Evolutionary conservation across 2,329 filamentous ascomycete species (phyloP), one percentile per base, ranked within the genome.

Genomic region (Pseudocercospora fijiensis): DNA sequence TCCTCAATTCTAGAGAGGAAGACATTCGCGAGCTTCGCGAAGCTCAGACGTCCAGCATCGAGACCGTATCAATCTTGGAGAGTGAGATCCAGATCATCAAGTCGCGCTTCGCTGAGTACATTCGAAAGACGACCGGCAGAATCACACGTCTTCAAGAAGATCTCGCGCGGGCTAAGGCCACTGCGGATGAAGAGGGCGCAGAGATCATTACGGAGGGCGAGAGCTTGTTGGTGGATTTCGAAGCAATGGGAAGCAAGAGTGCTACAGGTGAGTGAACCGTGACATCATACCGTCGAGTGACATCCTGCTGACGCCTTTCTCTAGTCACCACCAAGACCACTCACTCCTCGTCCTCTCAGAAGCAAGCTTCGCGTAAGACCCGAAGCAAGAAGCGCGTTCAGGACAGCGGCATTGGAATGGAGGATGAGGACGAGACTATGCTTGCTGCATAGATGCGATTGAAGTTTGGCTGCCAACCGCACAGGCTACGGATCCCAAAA

Each of bases 1-100:
- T 78, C 10, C 71, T 79, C 20, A 71, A 73, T 11, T 75, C 74
- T 10, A 74, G 76, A 41, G 75, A 79, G 52, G 70, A 71, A 53
- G 75, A 78, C 52, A 78, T 81, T 60, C 72, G 73, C 16, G 63
- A 68, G n/a, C 73, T 80, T 60, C 65, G 64, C 18, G 57, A 61
- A 16, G 60, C 66, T 45, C 27, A 66, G 6, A 72, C 71, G 52
- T 67, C 73, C 24, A 69, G 64, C n/a, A 63, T 61, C 26, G 63
- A 67, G 58, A 69, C 62, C 63, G 61, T 72, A 26, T 60, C 71
- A 10, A 70, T 62, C 64, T 73, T 69, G 61, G 70, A 58, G 11
- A 69, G 63, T 20, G 63, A 73, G 58, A 69, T 72, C 41, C 71
- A 76, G 52, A 68, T 64, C 7, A 62, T 75, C 52, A 65, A 69